Evolutionary conservation across 23 red algal genomes (phyloP), one percentile per base, ranked within the genome.

Genomic region (Chondrus crispus): DNA sequence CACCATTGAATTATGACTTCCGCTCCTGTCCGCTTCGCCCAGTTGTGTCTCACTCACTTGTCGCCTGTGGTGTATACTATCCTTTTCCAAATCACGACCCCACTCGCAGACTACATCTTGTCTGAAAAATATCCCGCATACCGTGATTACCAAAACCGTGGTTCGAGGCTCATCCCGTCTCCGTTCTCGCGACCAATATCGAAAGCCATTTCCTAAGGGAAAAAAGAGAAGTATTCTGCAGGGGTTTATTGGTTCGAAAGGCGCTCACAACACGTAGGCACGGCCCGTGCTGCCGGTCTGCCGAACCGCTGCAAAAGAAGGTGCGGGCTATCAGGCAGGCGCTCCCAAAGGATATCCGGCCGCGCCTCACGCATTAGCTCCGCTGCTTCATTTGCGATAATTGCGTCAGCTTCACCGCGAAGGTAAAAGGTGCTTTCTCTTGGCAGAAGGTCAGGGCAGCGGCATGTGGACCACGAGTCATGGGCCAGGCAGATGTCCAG

Each of bases 41-140:
- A 78, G 89, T 84, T 14, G 42, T 84, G 48, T 36, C 84, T 93
- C 33, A 75, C 74, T 53, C 62, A 84, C 24, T 93, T 93, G 74
- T 84, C 80, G 13, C 80, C 37, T 39, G n/a, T 72, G 6, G 19
- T 83, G 46, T 79, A 85, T 40, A 26, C 77, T n/a, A 26, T 83
- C 18, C 42, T 93, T 46, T 93, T 84, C 77, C 78, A 93, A 47
- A 46, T 50, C 37, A 77, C 89, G 37, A 93, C 78, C 37, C 68
- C 64, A 18, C 16, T 93, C 14, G 69, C 89, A 50, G 89, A 93
- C 57, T 33, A 33, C 35, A 93, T 93, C 19, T 82, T 44, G n/a
- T 64, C 37, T 10, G 33, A 46, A 7, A 93, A 93, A 39, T 93
- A 93, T 54, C 62, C 89, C 19, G 28, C 30, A 4, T 93, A 93